Percentiles rank a stretch among this genome's conserved stretches.
phyloP scores from a whole-genome alignment of 2,329 filamentous ascomycete genomes.

The Albophoma yamanashiensis region DNA sequence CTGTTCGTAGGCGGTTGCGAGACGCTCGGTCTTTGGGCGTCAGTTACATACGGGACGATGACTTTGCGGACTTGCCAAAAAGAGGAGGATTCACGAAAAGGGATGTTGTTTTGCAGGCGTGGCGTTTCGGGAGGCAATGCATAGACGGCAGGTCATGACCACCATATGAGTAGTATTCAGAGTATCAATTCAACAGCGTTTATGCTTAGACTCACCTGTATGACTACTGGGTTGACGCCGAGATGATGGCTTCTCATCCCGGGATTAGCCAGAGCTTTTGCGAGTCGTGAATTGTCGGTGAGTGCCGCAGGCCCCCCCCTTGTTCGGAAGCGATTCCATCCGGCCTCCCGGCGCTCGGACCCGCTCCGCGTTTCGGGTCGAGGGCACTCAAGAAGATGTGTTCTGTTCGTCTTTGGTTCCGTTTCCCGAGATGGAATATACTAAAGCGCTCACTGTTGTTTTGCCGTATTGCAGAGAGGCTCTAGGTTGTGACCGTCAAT shows the following conservation, averaged over 20 bases:
- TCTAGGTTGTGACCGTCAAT: background rate
- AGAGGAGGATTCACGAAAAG: background rate
- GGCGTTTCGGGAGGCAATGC: background rate
- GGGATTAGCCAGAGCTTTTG: no score
- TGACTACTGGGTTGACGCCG: background rate
- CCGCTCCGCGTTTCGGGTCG: background rate
- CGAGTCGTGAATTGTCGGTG: background rate
- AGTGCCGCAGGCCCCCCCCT: no score
- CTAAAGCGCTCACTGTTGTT: no score
- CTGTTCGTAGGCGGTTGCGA: background rate
- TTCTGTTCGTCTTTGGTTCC: background rate
- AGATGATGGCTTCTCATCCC: background rate
- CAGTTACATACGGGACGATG: background rate
- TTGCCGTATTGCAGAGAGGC: background rate
- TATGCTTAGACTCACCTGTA: no score
- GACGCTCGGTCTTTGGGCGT: background rate
- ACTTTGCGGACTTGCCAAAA: background rate
- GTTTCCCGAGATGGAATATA: background rate
- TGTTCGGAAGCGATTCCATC: background rate
- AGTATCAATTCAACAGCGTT: background rate
- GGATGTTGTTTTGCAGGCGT: background rate
- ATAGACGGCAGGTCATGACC: background rate
- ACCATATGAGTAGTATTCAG: background rate
- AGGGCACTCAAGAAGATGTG: background rate
- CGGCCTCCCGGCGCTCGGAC: background rate